Conservation (phyloP, 176 grass and related monocot species). For the Luzula sylvatica region DNA sequence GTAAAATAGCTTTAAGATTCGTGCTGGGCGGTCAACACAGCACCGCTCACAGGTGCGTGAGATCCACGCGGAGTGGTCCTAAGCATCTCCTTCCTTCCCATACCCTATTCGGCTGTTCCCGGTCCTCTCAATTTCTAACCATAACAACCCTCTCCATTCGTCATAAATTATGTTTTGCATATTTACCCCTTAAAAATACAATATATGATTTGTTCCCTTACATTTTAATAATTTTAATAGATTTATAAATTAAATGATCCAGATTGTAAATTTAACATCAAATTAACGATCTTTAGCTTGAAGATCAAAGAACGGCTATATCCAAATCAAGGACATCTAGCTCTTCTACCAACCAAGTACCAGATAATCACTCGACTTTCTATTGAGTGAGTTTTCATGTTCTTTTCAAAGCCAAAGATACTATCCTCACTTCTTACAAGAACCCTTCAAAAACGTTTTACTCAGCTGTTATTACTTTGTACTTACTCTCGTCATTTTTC, state of each 20-base stretch:
- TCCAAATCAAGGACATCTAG: background rate
- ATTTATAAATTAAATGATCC: background rate
- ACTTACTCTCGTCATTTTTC: too few relatives aligned
- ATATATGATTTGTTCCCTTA: background rate
- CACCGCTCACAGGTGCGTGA: constrained; percentile 5
- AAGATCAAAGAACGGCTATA: background rate
- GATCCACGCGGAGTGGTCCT: constrained; percentile 17
- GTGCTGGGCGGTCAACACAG: background rate
- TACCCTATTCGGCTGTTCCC: background rate
- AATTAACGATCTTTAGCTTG: background rate
- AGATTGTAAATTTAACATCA: background rate
- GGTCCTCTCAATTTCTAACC: too few relatives aligned
- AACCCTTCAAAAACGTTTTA: too few relatives aligned
- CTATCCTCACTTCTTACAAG: too few relatives aligned
- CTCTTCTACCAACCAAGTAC: background rate
- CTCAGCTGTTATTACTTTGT: too few relatives aligned
- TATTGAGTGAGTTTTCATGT: too few relatives aligned
- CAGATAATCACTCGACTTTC: too few relatives aligned
- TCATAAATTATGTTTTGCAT: background rate
- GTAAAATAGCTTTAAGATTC: background rate
- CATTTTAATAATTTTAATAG: background rate
- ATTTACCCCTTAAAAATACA: too few relatives aligned
- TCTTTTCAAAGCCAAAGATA: too few relatives aligned
- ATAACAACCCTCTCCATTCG: background rate
- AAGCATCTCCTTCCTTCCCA: background rate